Evolutionary conservation across 163 green algal species (phyloP), one percentile per base, ranked within the genome.

Genomic region (Scenedesmus sp.): DNA sequence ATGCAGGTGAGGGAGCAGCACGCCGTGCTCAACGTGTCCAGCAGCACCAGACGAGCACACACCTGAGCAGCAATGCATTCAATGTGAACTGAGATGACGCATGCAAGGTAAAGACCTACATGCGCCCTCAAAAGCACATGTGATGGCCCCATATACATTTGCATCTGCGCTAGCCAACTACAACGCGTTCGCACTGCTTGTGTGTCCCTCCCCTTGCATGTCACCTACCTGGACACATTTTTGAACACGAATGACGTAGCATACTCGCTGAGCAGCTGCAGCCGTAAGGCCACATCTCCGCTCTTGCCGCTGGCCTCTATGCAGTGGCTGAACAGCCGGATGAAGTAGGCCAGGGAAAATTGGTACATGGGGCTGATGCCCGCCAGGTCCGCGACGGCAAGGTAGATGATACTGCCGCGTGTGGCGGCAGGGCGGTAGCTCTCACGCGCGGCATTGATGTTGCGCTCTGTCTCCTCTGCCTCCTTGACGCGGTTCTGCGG

Each of bases 291-390:
- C 56, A 98, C 91, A 65, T 97, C 93, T 26, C 96, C 95, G 10
- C 91, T 89, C 89, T 95, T 95, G 24, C 96, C 94, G 33, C 76
- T 92, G 53, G 93, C 87, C 44, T 96, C 95, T 59, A 98, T 97
- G 94, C 96, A 98, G 89, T 95, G 92, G 72, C 92, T 95, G 89
- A 98, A 98, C 80, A 98, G 88, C 76, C 94, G 91, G 10, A 91
- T 95, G 92, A 98, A 98, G 94, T 96, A 98, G 1, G 91, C 80
- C 22, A 98, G 93, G 49, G 91, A 96, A 89, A 97, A 97, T 89
- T 96, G 96, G 93, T 98, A 98, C 96, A 98, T 98, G 80, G 94
- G 93, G 72, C 89, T 96, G 91, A 98, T 97, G 86, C 95, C 89
- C 2, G 94, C 93, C 6, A 98, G 92, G 93, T 98, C 96, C n/a